Percentiles rank a stretch among this genome's conserved stretches.
phyloP scores from a whole-genome alignment of 1,139 yeast species.

The Zygoascus hellenicus region DNA sequence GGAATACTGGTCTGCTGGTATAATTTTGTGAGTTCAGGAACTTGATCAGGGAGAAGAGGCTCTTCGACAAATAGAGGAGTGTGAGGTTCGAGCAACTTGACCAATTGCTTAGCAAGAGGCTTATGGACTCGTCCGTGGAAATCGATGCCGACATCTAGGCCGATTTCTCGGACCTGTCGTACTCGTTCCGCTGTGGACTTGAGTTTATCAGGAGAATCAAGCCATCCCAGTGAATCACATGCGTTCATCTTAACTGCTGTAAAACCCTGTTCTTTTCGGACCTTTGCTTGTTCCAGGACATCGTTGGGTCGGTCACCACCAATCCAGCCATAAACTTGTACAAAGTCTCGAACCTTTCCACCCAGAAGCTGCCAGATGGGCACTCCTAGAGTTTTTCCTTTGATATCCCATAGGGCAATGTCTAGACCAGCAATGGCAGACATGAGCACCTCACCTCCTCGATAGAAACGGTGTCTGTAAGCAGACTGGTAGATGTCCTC shows the following conservation, averaged over 20 bases:
- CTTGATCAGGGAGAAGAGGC: conserved; percentile 30
- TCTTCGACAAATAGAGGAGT: conserved; percentile 32
- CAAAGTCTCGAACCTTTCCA: conserved; percentile 30
- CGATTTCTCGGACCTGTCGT: conserved; percentile 24
- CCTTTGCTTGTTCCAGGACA: conserved; percentile 27
- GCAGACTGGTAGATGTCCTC: conserved; percentile 32
- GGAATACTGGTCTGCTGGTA: conserved; percentile 29
- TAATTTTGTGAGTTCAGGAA: conserved; percentile 28
- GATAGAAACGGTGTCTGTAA: conserved; percentile 31
- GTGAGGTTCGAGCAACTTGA: conserved; percentile 27
- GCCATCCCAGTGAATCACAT: conserved; percentile 28
- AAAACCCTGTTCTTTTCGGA: conserved; percentile 30
- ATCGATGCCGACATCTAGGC: conserved; percentile 30
- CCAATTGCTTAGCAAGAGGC: conserved; percentile 31
- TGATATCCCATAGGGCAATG: conserved; percentile 33
- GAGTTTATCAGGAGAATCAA: conserved; percentile 27
- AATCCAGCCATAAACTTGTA: conserved; percentile 33
- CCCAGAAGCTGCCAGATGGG: conserved; percentile 31
- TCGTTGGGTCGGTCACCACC: conserved; percentile 33
- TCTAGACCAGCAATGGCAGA: conserved; percentile 32
- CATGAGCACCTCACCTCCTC: conserved; percentile 33
- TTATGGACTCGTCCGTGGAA: conserved; percentile 32
- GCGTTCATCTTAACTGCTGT: conserved; percentile 34
- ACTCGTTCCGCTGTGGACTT: conserved; percentile 28
- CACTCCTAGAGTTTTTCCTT: conserved; percentile 32